Base-by-base conservation (phyloP, 257 asterid genomes). In the Hygrophila difformis region DNA sequence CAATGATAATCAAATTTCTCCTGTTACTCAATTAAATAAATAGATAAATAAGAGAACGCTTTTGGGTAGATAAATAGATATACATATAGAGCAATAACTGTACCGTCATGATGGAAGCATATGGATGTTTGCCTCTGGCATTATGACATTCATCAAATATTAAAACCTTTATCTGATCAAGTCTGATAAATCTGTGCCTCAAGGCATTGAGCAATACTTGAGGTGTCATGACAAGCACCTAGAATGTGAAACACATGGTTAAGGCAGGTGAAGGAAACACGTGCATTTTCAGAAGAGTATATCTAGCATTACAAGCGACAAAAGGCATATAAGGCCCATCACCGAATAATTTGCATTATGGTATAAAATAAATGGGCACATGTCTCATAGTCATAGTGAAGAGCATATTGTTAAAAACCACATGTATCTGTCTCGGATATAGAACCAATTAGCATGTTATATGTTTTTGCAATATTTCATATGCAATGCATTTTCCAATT, bases 201-300 rank as follows among this genome's bases (percentile, higher is more conserved):
- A 84, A 66, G 20, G 94, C 95, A 58, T 65, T 55, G 29, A 84
- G 87, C 70, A 88, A 56, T 55, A 88, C 77, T 3, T 59, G 75
- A 3, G 94, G 94, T 9, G 97, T 84, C 97, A 88, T 81, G 12
- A 88, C 93, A 65, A 88, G 88, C 69, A 88, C 97, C 97, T 88
- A 65, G 44, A 65, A 44, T 60, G 69, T 3, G 47, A 53, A 56
- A 39, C 31, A 29, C 3, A 50, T 20, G 9, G 52, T 61, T 41
- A 55, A 53, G 2, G 22, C 45, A 59, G 22, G 44, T 43, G 7
- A 39, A 40, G 39, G 36, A 51, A 20, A 36, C 46, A 49, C n/a
- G 16, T 8, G 10, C n/a, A 18, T 41, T 13, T 20, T 18, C 10
- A 37, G 6, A 13, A 6, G 37, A 13, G 36, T 42, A n/a, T 34